Evolutionary conservation across 176 grass and related monocot species (phyloP).

Genomic region (Aegilops umbellulata): DNA sequence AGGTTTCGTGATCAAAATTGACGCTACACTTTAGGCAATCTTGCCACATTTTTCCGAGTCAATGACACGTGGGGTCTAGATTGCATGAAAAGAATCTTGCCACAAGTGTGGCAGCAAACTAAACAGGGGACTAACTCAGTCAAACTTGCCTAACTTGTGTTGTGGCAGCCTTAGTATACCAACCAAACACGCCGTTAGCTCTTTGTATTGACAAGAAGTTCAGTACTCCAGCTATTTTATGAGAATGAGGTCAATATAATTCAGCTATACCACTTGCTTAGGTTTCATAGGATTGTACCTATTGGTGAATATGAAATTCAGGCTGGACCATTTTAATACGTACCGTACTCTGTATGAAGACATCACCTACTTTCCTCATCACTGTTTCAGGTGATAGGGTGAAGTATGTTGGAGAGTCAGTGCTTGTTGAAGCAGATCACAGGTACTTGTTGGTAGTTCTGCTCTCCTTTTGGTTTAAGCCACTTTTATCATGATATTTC

Average conservation of each 20-base stretch:
- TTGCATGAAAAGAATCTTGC: too few relatives aligned
- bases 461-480: constrained; percentile 16
- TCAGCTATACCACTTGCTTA: background rate
- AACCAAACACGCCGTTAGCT: background rate
- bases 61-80: too few relatives aligned
- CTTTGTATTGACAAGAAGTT: background rate
- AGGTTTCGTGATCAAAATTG: too few relatives aligned
- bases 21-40: too few relatives aligned
- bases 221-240: constrained; percentile 8
- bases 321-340: background rate
- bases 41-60: background rate
- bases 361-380: background rate
- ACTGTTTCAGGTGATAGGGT: constrained; percentile 76
- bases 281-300: constrained; percentile 12
- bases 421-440: constrained; percentile 55
- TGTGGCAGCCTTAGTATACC: too few relatives aligned
- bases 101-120: too few relatives aligned
- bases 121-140: too few relatives aligned
- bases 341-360: constrained; percentile 6
- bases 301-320: constrained; percentile 28
- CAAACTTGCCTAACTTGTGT: too few relatives aligned
- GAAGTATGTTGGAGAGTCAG: constrained; percentile 70
- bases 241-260: background rate
- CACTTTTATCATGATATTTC: constrained; percentile 1
- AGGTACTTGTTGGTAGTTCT: constrained; percentile 44